Evolutionary conservation across 306 rosid species (phyloP), one percentile per base, ranked within the genome.

Genomic region (Fragaria nilgerrensis): DNA sequence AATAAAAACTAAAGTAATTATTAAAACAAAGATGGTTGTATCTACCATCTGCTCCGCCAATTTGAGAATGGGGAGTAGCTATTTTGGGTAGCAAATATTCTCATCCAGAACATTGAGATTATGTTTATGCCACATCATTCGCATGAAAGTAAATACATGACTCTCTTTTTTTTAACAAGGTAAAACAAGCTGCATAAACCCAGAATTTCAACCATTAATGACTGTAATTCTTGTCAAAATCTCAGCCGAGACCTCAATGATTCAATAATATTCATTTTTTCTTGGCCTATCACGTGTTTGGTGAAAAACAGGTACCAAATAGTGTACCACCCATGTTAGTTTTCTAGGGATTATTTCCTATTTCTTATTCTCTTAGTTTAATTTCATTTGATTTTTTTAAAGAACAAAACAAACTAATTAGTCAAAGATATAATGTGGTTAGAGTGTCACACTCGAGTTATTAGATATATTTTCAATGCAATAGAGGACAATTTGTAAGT

Each of bases 261-360:
- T 17, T 45, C 68, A 59, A 23, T 32, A 15, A 32, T 39, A 14
- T 17, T 61, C 68, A 25, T 15, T 3, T 39, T 15, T 45, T 17
- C 34, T 71, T 17, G 25, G 5, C 22, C 9, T 55, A 9, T 78
- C 85, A 85, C 72, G 64, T 82, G 87, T 76, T 85, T 80, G 88
- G 87, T 87, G 56, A 63, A 67, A 55, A 37, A 67, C 22, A 20
- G 14, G 67, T 63, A 29, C 25, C 64, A 70, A 52, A 15, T 29
- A 50, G 32, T 25, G 37, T 37, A 12, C 39, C 70, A 8, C 15
- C 79, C 77, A 78, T 17, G 37, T 63, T 62, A 37, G 48, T 5
- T 47, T 5, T 4, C 12, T 36, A 3, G 13, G 45, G 25, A 65
- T 32, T 36, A 2, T 7, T 7, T 44, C 8, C 25, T 9, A 10